These are phyloP conservation scores for Lunularia cruciata DNA, from an alignment of 225 moss, liverwort and hornwort genomes.

Conservation along the genomic window DNA sequence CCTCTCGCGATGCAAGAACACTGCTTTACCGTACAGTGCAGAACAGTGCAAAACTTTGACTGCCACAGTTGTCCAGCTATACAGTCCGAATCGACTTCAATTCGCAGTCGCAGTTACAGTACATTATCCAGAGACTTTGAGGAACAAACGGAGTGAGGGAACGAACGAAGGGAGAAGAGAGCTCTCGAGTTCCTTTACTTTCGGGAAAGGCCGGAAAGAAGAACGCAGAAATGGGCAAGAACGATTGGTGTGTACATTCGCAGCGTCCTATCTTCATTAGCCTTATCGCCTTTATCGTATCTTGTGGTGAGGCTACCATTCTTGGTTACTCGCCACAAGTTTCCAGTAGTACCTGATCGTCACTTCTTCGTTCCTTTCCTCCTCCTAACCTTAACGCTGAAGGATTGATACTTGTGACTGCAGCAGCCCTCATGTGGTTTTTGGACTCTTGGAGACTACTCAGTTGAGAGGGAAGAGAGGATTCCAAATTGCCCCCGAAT, in stretches of 20 bases:
- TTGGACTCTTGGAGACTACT: background rate
- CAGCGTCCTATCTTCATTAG: conserved; percentile 20
- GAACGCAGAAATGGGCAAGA: too few relatives aligned
- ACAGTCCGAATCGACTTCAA: too few relatives aligned
- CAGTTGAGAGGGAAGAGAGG: background rate
- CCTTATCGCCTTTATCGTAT: conserved; percentile 19
- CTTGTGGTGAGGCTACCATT: background rate
- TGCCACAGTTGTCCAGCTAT: too few relatives aligned
- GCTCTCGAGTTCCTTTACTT: too few relatives aligned
- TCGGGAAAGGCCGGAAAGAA: too few relatives aligned
- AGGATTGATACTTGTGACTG: background rate
- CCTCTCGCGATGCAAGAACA: too few relatives aligned
- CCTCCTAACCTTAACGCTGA: background rate
- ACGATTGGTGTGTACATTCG: conserved; percentile 11
- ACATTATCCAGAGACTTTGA: too few relatives aligned
- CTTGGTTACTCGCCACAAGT: conserved; percentile 8
- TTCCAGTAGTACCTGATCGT: conserved; percentile 12
- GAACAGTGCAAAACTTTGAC: too few relatives aligned
- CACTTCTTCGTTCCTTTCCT: background rate
- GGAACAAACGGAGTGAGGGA: too few relatives aligned
- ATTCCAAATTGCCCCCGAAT: background rate
- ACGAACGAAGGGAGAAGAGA: too few relatives aligned
- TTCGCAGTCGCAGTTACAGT: too few relatives aligned
- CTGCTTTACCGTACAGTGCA: too few relatives aligned
- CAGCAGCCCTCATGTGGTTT: background rate